Evolutionary conservation across 2,329 filamentous ascomycete species (phyloP), one percentile per base, ranked within the genome.

Genomic region (Apiospora phragmitis): DNA sequence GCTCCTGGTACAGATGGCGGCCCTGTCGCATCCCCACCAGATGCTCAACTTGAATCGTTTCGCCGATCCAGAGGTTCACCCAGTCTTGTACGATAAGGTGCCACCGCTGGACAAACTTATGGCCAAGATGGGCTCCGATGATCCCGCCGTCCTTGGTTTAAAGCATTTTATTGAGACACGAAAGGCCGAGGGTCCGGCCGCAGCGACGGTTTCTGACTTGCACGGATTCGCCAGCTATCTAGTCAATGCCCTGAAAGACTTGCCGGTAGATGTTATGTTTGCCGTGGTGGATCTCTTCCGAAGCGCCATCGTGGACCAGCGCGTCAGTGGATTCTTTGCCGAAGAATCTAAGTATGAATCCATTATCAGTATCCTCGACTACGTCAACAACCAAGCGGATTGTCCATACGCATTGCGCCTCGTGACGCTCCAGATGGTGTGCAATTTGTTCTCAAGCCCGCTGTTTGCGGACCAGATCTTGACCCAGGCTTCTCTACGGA

Each of bases 221-320:
- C 82, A 87, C 7, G 82, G 85, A 2, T 90, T 97, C 72, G 88
- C 90, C 0, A 77, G 77, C 0, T 91, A 92, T 74, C 71, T 97
- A 7, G 86, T 84, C 43, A 81, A 84, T 1, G 87, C 88, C 1
- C 85, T 90, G 4, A 77, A 81, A 0, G 82, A 83, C 0, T 81
- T 97, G 1, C 88, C 92, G 0, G 79, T 84, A 0, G 92, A 93
- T 18, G 83, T 87, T 0, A 86, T 94, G 59, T 98, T 98, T 78
- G 89, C 94, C 0, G 85, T 95, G 0, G 87, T 97, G n/a, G 96
- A 98, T 78, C 87, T 99, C 1, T 87, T 97, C 68, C 89, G 96
- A 29, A 89, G 93, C 73, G 89, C 93, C 0, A 88, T 97, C 70
- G 85, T 91, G 16, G 95, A 98, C 76, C 85, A 91, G 0, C 90